Conservation (phyloP, 2,329 filamentous ascomycete genomes). For the Macrophomina pseudophaseolina region DNA sequence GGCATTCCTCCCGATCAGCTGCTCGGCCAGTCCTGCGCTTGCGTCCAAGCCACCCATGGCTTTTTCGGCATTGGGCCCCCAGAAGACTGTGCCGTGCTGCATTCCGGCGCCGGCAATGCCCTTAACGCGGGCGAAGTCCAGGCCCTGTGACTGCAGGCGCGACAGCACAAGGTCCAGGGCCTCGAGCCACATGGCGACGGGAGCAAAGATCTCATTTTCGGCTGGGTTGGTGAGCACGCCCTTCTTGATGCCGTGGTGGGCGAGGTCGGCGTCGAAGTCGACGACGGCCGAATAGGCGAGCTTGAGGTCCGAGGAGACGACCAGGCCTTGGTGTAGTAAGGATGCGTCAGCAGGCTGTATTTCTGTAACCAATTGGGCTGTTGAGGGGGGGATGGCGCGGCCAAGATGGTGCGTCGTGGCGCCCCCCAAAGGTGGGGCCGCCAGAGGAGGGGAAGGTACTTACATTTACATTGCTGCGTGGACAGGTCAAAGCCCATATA, state of each 20-base stretch:
- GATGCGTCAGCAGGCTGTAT: neutral
- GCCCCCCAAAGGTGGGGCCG: neutral
- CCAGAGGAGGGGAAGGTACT: slow-evolving; percentile 54
- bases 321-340: slow-evolving; percentile 64
- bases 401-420: neutral
- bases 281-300: slow-evolving; percentile 86
- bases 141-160: slow-evolving; percentile 70
- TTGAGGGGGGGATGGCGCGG: neutral
- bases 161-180: slow-evolving; percentile 83
- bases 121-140: slow-evolving; percentile 75
- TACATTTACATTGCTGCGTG: slow-evolving; percentile 94
- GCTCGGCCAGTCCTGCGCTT: slow-evolving; percentile 68
- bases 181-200: slow-evolving; percentile 93
- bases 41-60: slow-evolving; percentile 67
- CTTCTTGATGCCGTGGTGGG: slow-evolving; percentile 73
- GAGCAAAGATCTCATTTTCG: slow-evolving; percentile 89
- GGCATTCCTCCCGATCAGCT: slow-evolving; percentile 58
- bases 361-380: neutral
- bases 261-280: slow-evolving; percentile 90
- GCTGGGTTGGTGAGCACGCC: slow-evolving; percentile 82
- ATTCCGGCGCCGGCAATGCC: slow-evolving; percentile 92
- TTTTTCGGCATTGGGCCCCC: slow-evolving; percentile 72
- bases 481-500: slow-evolving; percentile 96
- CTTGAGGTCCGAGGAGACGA: slow-evolving; percentile 81
- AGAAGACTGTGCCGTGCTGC: slow-evolving; percentile 98